Evolutionary conservation across 257 asterid genomes (phyloP), one percentile per base, ranked within the genome.

Genomic region (Rhazya stricta): DNA sequence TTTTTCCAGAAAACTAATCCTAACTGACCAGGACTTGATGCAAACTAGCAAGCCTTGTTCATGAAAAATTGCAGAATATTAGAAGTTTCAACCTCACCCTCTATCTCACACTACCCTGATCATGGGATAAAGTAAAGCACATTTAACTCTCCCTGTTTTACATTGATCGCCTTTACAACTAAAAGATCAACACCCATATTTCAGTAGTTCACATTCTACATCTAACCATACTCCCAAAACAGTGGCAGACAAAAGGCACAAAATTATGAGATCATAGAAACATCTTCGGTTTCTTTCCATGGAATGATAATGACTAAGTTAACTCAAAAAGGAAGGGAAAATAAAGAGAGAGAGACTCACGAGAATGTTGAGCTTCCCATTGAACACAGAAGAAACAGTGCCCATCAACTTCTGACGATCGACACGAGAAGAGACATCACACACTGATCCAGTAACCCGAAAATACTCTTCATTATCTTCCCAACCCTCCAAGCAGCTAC

Each of bases 301-400:
- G 19, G 21, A 67, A 39, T 18, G 18, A 39, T 8, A 23, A 18
- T 4, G 10, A 29, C 53, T 30, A 9, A 0, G 27, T 37, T 23
- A 19, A 12, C 19, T 19, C 48, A 51, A 71, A 19, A 13, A 9
- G 23, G 10, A 41, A 13, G 15, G 23, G 10, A 41, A 65, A 74
- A 60, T 37, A 29, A 48, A 15, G n/a, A 53, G 25, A 77, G 36
- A n/a, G 48, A 53, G 16, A 81, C 89, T 77, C 65, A 86, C 96
- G 75, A 89, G 93, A 76, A 89, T 82, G 74, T 89, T 75, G 73
- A 89, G 90, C 83, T 81, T 86, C 82, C 91, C 93, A 19, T 76
- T 74, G 82, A 85, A 88, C 57, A 75, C 29, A 27, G 85, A 81
- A 12, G 85, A 76, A 67, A 84, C 83, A 18, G 80, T 65, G 12